Evolutionary conservation across 352 stramenopile genomes (phyloP), one percentile per base, ranked within the genome.

Genomic region (Phytophthora cactorum): DNA sequence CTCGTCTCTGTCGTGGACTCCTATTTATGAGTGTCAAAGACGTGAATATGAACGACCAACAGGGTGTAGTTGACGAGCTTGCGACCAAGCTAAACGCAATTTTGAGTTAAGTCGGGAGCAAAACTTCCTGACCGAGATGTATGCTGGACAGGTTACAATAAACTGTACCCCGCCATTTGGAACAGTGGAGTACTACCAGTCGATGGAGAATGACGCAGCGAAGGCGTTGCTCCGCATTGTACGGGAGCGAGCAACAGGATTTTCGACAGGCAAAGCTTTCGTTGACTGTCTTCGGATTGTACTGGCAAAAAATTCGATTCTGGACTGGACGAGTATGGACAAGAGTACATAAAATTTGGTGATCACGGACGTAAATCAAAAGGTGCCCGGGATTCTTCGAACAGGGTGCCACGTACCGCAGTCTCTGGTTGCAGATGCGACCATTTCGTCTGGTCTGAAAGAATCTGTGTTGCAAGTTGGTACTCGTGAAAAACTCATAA

Each of bases 1-100:
- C 71, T 11, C 54, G 64, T 2, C 51, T 93, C 2, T 92, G 91
- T 51, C 78, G 75, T 6, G 82, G 85, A 0, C 72, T 75, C 0
- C 50, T 93, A 17, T 89, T 72, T 2, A 25, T 45, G 11, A 45
- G 39, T 22, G 39, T 45, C 4, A 49, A 49, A 9, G 43, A 49
- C n/a, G 8, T 49, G 5, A 49, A 49, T 29, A 27, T 29, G 17
- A 49, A 49, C 17, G 43, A 49, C 11, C n/a, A n/a, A 14, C 43
- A 28, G 17, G 43, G 43, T 22, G 43, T 28, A 3, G 43, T 49
- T 14, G 15, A 27, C n/a, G 43, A 49, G 43, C 17, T 49, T 2
- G 43, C 17, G 7, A n/a, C 17, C n/a, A 49, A 49, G 14, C 39
- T 22, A 6, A 25, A 45, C 39, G 15, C 39, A 6, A 45, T 45